Evolutionary conservation across 176 grass and related monocot genomes (phyloP).

Genomic region (Melocanna baccifera): DNA sequence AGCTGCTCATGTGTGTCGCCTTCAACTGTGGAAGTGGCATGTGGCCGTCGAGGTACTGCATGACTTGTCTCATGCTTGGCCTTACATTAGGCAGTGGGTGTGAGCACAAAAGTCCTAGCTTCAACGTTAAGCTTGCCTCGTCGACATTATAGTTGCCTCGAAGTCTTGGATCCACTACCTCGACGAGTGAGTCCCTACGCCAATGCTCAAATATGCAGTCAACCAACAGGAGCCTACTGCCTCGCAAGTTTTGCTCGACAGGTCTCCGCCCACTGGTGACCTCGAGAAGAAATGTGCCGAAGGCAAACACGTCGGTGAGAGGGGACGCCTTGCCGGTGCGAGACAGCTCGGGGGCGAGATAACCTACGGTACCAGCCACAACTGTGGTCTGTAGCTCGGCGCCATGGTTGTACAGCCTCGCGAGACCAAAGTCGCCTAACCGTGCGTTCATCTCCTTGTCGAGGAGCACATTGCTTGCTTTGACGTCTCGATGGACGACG

Average conservation of each 20-base stretch:
- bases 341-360: conserved; percentile 10
- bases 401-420: not conserved
- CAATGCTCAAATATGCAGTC: conserved; percentile 4
- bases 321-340: conserved; percentile 13
- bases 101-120: conserved; percentile 18
- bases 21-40: not conserved
- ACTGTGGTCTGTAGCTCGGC: not conserved
- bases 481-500: conserved; percentile 10
- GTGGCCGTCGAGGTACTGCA: conserved; percentile 22
- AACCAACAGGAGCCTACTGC: not conserved
- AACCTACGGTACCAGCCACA: conserved; percentile 8
- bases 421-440: not conserved
- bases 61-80: conserved; percentile 20
- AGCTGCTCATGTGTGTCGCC: not conserved
- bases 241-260: not conserved
- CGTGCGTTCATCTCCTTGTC: conserved; percentile 13
- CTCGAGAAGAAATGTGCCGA: conserved; percentile 11
- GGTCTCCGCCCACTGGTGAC: not conserved
- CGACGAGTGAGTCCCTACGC: not conserved
- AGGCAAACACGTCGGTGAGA: conserved; percentile 7
- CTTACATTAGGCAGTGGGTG: not conserved
- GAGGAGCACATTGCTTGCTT: conserved; percentile 12
- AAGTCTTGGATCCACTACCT: conserved; percentile 12
- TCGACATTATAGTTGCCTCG: not conserved
- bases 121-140: not conserved